phyloP scores from a whole-genome alignment of 2,329 filamentous ascomycete genomes.

The Cytospora chrysosperma region DNA sequence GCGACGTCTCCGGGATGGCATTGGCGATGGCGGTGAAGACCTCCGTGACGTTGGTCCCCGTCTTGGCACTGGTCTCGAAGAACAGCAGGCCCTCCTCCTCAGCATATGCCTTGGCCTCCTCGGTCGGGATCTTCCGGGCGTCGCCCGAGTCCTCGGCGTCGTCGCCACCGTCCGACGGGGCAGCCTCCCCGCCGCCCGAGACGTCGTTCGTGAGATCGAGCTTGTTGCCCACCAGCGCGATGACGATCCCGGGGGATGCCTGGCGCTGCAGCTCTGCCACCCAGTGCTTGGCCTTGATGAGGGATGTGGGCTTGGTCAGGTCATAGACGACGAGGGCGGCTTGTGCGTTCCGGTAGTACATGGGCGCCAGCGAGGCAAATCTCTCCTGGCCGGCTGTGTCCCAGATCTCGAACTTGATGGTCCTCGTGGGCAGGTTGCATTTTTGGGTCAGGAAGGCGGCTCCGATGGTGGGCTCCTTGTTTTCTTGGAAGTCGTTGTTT shows the following conservation, averaged over 20 bases:
- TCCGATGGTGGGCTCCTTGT: slow-evolving; percentile 99
- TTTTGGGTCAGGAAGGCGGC: slow-evolving; percentile 98
- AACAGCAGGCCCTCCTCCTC: slow-evolving; percentile 93
- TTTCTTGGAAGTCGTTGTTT: slow-evolving; percentile 99
- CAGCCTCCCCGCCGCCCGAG: slow-evolving; percentile 41
- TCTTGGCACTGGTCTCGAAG: slow-evolving; percentile 98
- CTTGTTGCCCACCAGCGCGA: slow-evolving; percentile 96
- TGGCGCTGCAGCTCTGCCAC: slow-evolving; percentile 96
- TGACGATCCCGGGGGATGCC: slow-evolving; percentile 93
- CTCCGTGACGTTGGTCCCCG: slow-evolving; percentile 87
- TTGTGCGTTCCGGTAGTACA: slow-evolving; percentile 99
- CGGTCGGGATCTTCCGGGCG: slow-evolving; percentile 84
- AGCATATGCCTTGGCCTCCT: slow-evolving; percentile 88
- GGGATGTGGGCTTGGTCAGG: slow-evolving; percentile 91
- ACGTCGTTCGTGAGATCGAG: slow-evolving; percentile 76
- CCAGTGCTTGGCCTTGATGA: slow-evolving; percentile 98
- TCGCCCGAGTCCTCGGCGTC: slow-evolving; percentile 66
- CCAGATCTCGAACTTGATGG: slow-evolving; percentile 95
- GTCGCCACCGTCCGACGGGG: slow-evolving; percentile 40
- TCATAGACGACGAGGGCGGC: slow-evolving; percentile 98
- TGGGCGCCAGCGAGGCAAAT: slow-evolving; percentile 92
- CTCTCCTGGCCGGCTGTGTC: slow-evolving; percentile 97
- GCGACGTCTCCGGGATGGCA: slow-evolving; percentile 91
- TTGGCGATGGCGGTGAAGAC: slow-evolving; percentile 99
- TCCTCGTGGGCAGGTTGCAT: slow-evolving; percentile 90